Conservation (phyloP, 2,329 filamentous ascomycete genomes). For the Exophiala phaeomuriformis region DNA sequence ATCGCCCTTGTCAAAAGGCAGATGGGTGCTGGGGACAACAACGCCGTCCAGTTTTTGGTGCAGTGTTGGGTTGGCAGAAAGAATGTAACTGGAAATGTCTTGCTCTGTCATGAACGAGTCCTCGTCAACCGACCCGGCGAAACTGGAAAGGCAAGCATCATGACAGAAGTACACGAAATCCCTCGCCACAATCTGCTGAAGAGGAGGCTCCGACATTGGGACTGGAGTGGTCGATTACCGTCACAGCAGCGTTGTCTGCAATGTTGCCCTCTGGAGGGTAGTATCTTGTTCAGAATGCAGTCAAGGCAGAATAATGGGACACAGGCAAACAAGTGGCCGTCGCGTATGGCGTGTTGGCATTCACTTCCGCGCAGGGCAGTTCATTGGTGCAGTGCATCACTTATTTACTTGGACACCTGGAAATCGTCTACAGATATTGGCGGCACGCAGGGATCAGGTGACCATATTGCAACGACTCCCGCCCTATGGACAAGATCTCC, state of each 20-base stretch:
- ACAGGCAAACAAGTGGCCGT: not conserved
- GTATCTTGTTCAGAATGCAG: too few species aligned
- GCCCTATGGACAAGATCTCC: too few species aligned
- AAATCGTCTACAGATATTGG: too few species aligned
- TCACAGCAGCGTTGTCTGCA: too few species aligned
- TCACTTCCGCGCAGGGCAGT: conserved; percentile 2
- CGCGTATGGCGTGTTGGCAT: not conserved
- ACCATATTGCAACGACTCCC: too few species aligned
- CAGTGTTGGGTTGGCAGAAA: conserved; percentile 1
- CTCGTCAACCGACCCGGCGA: conserved; percentile 10
- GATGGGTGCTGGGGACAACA: conserved; percentile 5
- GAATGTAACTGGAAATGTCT: conserved; percentile 9
- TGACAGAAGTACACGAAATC: conserved; percentile 11
- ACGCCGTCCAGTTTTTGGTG: conserved; percentile 9
- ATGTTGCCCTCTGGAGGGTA: too few species aligned
- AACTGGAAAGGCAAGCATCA: conserved; percentile 6
- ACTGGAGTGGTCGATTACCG: not conserved
- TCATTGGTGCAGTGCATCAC: not conserved
- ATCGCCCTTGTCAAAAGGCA: not conserved
- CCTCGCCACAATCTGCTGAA: not conserved
- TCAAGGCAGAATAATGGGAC: not conserved
- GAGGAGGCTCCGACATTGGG: not conserved
- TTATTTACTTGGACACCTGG: too few species aligned
- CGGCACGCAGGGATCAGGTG: too few species aligned
- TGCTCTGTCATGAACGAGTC: conserved; percentile 7